These are phyloP conservation scores for Spongispora temasekensis DNA, from an alignment of 1,284 basidiomycete genomes.

Conservation along the genomic window DNA sequence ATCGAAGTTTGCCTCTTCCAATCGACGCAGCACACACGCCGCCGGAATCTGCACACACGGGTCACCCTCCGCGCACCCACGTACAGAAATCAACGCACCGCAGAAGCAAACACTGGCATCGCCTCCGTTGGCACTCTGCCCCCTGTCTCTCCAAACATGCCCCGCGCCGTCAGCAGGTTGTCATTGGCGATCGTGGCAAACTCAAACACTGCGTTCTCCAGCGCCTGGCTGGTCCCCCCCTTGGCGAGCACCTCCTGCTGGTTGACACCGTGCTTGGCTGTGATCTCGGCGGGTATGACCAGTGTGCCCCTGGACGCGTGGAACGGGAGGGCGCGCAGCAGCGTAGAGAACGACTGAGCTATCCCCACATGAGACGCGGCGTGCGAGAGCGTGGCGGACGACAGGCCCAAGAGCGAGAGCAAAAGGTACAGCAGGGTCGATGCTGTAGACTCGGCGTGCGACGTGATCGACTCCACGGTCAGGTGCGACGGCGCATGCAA, in stretches of 20 bases:
- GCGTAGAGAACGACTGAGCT: conserved; percentile 69
- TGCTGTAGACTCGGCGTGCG: conserved; percentile 77
- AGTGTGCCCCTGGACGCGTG: conserved; percentile 74
- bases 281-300: conserved; percentile 84
- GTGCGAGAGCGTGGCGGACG: conserved; percentile 70
- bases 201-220: conserved; percentile 82
- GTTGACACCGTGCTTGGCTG: conserved; percentile 75
- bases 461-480: conserved; percentile 69
- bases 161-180: conserved; percentile 82
- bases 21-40: conserved; percentile 66
- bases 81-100: conserved; percentile 50
- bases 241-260: conserved; percentile 86
- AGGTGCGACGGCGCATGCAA: conserved; percentile 67
- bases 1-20: conserved; percentile 84
- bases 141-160: conserved; percentile 67
- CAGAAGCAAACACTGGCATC: conserved; percentile 79
- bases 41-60: conserved; percentile 69
- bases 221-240: conserved; percentile 62
- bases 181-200: conserved; percentile 92
- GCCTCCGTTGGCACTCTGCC: conserved; percentile 64
- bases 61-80: conserved; percentile 18
- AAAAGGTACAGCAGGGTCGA: conserved; percentile 81
- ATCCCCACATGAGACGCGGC: conserved; percentile 78
- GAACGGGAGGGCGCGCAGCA: conserved; percentile 78
- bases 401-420: conserved; percentile 69